Percentiles rank a stretch among this genome's conserved stretches.
Conservation (phyloP, 208 protist genomes). For the Acanthamoeba healyi region DNA sequence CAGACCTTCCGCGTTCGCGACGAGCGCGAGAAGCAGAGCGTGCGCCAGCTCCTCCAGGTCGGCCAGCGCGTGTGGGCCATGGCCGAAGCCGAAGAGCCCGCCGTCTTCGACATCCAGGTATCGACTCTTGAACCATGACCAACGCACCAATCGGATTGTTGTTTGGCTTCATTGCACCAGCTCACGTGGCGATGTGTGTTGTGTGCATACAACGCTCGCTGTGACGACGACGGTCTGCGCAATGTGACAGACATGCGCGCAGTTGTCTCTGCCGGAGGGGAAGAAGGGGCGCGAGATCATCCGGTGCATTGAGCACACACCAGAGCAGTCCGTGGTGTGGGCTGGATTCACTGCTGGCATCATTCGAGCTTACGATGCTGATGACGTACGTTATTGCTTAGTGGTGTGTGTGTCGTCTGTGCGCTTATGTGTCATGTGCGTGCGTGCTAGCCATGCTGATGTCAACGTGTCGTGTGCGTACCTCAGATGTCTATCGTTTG, state of each 20-base stretch:
- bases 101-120: slow-evolving; percentile 32
- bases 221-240: too few relatives aligned
- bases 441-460: not conserved
- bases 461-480: too few relatives aligned
- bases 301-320: slow-evolving; percentile 29
- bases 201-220: too few relatives aligned
- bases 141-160: too few relatives aligned
- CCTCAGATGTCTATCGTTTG: slow-evolving; percentile 48
- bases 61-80: slow-evolving; percentile 43
- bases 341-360: not conserved
- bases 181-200: not conserved
- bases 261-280: slow-evolving; percentile 4
- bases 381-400: not conserved
- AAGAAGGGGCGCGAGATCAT: slow-evolving; percentile 45
- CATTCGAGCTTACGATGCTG: slow-evolving; percentile 9
- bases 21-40: slow-evolving; percentile 51
- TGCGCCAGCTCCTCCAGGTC: slow-evolving; percentile 33
- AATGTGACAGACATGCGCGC: not conserved
- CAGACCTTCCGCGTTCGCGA: not conserved
- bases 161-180: not conserved
- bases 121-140: too few relatives aligned
- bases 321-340: slow-evolving; percentile 24
- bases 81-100: slow-evolving; percentile 23
- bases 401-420: too few relatives aligned
- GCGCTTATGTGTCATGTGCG: too few relatives aligned